Evolutionary conservation across 2,329 filamentous ascomycete species (phyloP).

Genomic region (Hypomyces perniciosus): DNA sequence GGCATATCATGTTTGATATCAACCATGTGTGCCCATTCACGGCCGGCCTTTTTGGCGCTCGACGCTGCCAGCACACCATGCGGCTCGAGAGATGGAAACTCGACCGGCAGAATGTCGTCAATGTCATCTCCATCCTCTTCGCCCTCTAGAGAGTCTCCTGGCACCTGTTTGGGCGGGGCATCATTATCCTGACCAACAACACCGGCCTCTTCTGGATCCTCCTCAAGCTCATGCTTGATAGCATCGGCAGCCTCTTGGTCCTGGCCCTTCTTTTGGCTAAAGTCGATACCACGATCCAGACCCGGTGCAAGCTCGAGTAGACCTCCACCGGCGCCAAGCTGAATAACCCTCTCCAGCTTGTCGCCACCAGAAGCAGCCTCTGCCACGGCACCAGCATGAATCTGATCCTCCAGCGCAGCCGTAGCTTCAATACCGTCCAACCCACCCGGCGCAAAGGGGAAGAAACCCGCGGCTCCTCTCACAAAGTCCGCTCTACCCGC

Average conservation of each 20-base stretch:
- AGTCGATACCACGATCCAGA: constrained; percentile 69
- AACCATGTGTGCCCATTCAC: constrained; percentile 97
- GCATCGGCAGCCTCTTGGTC: constrained; percentile 61
- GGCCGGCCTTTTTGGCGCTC: constrained; percentile 65
- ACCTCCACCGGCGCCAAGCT: constrained; percentile 69
- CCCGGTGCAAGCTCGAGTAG: constrained; percentile 79
- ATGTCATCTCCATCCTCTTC: constrained; percentile 58
- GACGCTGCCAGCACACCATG: constrained; percentile 69
- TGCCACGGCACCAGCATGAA: constrained; percentile 45
- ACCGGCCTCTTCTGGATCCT: constrained; percentile 40
- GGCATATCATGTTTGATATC: constrained; percentile 87
- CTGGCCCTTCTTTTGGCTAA: constrained; percentile 53
- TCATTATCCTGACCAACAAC: constrained; percentile 24
- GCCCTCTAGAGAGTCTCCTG: constrained; percentile 26
- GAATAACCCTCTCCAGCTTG: constrained; percentile 78
- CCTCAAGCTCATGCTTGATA: constrained; percentile 57
- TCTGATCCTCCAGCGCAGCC: constrained; percentile 75
- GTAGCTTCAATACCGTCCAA: constrained; percentile 81
- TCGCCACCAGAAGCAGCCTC: constrained; percentile 40
- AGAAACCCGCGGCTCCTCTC: constrained; percentile 85
- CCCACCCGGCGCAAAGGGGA: constrained; percentile 88
- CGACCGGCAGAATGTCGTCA: constrained; percentile 80
- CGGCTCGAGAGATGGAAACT: constrained; percentile 87
- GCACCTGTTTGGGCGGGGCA: constrained; percentile 14
- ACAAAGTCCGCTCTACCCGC: constrained; percentile 86